Conservation (phyloP, 495 filamentous ascomycete species). For the Aspergillus affinis region DNA sequence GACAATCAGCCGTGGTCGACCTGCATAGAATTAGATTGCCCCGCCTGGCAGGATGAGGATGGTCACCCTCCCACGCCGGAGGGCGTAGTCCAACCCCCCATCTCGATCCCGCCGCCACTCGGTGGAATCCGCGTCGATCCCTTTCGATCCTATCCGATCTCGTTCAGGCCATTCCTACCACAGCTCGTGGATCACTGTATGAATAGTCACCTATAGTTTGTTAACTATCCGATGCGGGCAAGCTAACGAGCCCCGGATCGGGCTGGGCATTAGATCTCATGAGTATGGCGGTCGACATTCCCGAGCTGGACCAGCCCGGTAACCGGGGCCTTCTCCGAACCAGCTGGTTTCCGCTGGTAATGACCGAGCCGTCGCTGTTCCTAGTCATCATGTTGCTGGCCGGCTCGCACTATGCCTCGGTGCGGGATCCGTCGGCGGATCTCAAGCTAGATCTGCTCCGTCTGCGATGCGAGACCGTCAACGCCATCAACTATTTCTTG, state of each 20-base stretch:
- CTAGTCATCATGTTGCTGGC: constrained; percentile 44
- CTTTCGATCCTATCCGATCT: constrained; percentile 36
- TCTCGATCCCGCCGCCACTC: constrained; percentile 17
- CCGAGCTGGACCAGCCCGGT: constrained; percentile 40
- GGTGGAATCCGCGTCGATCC: constrained; percentile 41
- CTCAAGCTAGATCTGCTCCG: constrained; percentile 31
- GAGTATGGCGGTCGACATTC: constrained; percentile 47
- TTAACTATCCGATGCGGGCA: neutral
- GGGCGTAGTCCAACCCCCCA: neutral
- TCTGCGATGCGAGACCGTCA: constrained; percentile 36
- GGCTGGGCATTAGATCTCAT: constrained; percentile 34
- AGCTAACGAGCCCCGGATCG: neutral
- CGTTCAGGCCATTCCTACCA: constrained; percentile 28
- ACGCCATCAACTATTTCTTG: constrained; percentile 34
- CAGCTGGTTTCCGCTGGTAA: constrained; percentile 46
- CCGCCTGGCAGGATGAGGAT: neutral
- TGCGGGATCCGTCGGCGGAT: constrained; percentile 14
- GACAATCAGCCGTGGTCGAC: neutral
- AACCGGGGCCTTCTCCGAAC: constrained; percentile 38
- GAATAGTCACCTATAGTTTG: neutral
- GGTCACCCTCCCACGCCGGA: neutral
- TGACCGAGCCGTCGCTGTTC: constrained; percentile 43
- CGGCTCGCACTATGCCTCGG: constrained; percentile 38
- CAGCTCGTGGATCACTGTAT: constrained; percentile 42
- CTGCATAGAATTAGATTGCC: constrained; percentile 3